phyloP scores from a whole-genome alignment of 768 basidiomycete species.

The Tubosaeta sp. region DNA sequence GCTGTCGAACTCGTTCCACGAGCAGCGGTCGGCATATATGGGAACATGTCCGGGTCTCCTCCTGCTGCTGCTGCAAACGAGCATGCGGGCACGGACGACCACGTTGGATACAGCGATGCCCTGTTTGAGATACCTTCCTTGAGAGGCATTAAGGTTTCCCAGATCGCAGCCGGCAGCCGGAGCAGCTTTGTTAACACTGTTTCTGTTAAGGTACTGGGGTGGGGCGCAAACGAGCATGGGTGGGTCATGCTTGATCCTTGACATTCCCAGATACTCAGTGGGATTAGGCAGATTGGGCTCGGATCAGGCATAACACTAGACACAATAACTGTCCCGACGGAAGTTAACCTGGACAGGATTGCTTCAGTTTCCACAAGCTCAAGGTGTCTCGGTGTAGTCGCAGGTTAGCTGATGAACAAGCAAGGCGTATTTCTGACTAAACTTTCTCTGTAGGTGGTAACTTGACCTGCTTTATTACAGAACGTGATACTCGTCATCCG shows the following conservation, averaged over 20 bases:
- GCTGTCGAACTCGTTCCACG: constrained; percentile 56
- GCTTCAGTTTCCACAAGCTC: constrained; percentile 47
- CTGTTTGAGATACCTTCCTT: constrained; percentile 78
- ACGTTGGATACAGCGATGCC: constrained; percentile 62
- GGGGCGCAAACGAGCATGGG: constrained; percentile 90
- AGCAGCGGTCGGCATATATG: constrained; percentile 47
- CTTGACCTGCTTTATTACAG: constrained; percentile 71
- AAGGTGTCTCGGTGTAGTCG: constrained; percentile 60
- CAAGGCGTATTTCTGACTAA: not conserved
- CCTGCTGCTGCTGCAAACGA: constrained; percentile 24
- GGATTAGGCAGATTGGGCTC: constrained; percentile 71
- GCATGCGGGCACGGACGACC: constrained; percentile 28
- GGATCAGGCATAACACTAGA: constrained; percentile 60
- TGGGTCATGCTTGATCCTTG: constrained; percentile 25
- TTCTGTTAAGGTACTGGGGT: constrained; percentile 74
- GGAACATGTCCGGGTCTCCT: constrained; percentile 40
- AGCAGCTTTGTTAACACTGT: constrained; percentile 70
- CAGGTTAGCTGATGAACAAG: constrained; percentile 40
- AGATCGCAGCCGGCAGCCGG: constrained; percentile 68
- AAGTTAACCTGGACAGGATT: constrained; percentile 68
- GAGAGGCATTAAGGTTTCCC: constrained; percentile 54
- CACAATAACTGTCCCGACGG: constrained; percentile 77
- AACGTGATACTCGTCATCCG: constrained; percentile 40
- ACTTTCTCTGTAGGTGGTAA: constrained; percentile 53
- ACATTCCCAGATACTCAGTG: constrained; percentile 1